Conservation (phyloP, 1,284 basidiomycete species). For the Marasmius oreades region DNA sequence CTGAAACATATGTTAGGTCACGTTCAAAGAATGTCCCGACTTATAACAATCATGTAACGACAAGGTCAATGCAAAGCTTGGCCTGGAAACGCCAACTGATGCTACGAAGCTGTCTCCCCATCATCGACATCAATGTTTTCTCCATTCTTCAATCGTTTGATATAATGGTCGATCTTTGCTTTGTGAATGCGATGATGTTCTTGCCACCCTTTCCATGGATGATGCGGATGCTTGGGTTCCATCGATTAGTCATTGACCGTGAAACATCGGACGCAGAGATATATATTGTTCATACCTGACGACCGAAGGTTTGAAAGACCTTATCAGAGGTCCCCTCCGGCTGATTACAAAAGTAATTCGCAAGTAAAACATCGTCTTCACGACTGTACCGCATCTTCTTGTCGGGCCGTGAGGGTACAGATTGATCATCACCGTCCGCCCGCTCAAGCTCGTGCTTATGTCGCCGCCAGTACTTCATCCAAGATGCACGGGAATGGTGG, state of each 20-base stretch:
- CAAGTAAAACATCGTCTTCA: conserved; percentile 71
- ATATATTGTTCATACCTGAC: conserved; percentile 40
- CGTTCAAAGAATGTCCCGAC: no score
- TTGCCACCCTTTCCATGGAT: conserved; percentile 89
- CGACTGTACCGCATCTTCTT: conserved; percentile 82
- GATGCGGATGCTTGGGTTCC: conserved; percentile 64
- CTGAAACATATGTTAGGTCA: no score
- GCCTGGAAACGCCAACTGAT: no score
- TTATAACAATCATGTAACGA: no score
- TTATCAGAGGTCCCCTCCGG: conserved; percentile 77
- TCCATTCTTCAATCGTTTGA: conserved; percentile 53
- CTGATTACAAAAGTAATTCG: conserved; percentile 63
- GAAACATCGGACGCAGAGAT: conserved; percentile 1
- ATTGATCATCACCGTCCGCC: conserved; percentile 51
- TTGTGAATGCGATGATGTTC: conserved; percentile 84
- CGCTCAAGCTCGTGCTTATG: conserved; percentile 77
- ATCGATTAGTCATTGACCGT: conserved; percentile 1
- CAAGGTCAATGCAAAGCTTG: no score
- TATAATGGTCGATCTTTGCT: conserved; percentile 75
- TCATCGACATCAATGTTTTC: conserved; percentile 45
- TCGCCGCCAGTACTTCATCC: conserved; percentile 86
- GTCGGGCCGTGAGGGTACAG: conserved; percentile 68
- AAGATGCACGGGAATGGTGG: conserved; percentile 81
- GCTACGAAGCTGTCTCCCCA: neutral
- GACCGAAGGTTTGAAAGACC: conserved; percentile 73